Base-by-base conservation (phyloP, 2,329 filamentous ascomycete species). In the Beauveria scarabaeidicola region DNA sequence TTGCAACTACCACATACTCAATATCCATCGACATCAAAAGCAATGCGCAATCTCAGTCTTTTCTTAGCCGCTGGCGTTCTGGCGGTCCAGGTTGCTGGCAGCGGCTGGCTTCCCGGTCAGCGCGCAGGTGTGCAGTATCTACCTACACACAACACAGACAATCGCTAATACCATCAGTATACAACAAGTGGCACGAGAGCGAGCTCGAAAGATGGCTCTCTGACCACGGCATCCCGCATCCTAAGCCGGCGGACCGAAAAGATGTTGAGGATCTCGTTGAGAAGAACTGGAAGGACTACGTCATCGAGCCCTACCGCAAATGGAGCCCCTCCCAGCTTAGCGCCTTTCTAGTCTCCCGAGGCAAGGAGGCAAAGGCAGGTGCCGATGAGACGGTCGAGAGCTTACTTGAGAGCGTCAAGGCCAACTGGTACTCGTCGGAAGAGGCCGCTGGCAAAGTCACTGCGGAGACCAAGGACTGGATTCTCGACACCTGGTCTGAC, bases 111-210 rank as follows among this genome's bases (percentile, higher is more conserved):
- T 71, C 84, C 73, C 17, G 73, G 73, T n/a, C 67, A 83, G 71
- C 94, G 91, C 75, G 80, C 90, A 70, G 88, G 92, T 96, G 81
- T 68, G 89, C 64, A 38, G 21, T n/a, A 3, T 25, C 17, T 19
- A 36, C 32, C 27, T 50, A 32, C n/a, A 38, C 7, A 11, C 9
- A n/a, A 19, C n/a, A 23, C 7, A n/a, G 43, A 19, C 38, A 10
- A 47, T 15, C n/a, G 21, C 47, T 52, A 57, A 46, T 27, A 15
- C 29, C 25, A 7, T 17, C 53, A 96, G 93, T 88, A 17, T 97
- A 97, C 81, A 97, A 97, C 78, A 97, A 94, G 74, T 99, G 94
- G 94, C 93, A 97, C 69, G 88, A 97, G 79, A 96, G 90, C 23
- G 94, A 99, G 81, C 85, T 99, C 32, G 93, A 99, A 78, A 85